Evolutionary conservation across 106 monocot species (phyloP), one percentile per base, ranked within the genome.

Genomic region (Dendrobium chrysotoxum): DNA sequence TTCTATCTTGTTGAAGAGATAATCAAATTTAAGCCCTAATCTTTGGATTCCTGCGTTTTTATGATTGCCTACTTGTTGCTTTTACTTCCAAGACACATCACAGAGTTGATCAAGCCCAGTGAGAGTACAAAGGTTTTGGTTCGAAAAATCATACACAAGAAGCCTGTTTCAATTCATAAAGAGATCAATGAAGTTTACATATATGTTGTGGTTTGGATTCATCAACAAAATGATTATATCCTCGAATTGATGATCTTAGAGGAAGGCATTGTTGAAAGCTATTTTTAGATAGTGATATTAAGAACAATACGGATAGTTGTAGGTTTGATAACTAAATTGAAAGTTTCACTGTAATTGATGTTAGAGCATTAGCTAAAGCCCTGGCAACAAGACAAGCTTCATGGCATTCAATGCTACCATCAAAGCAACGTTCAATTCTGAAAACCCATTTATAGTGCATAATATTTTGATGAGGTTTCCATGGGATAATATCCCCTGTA

Each of bases 141-240:
- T 80, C 35, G 4, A 54, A 13, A 7, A 46, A 72, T 54, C 55
- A 79, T 9, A 72, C 55, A 28, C 41, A 65, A 41, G 79, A 72
- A 5, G 75, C 53, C 25, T 77, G 77, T 46, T 83, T 70, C 26
- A 83, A 66, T 18, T 61, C 39, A 41, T 55, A 82, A 38, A 75
- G 1, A 8, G 61, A 25, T 40, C 65, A 57, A 5, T 15, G 10
- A 20, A 83, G 78, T 30, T 31, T 20, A 23, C 41, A 83, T 20
- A 83, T 44, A 83, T 70, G 7, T 42, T 20, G 7, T 23, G 68
- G 78, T 7, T 8, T 0, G 5, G 16, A 20, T 16, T 4, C 2
- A 78, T 83, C 78, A 18, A 31, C 53, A 70, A 70, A 83, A 35
- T 35, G 35, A 35, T 35, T 35, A 35, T 3, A 26, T 45, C 78